A percentile compares a stretch with the other conserved stretches of the same genome.
Conservation (phyloP, 2,329 filamentous ascomycete genomes). For the Thermothelomyces thermophilus region DNA sequence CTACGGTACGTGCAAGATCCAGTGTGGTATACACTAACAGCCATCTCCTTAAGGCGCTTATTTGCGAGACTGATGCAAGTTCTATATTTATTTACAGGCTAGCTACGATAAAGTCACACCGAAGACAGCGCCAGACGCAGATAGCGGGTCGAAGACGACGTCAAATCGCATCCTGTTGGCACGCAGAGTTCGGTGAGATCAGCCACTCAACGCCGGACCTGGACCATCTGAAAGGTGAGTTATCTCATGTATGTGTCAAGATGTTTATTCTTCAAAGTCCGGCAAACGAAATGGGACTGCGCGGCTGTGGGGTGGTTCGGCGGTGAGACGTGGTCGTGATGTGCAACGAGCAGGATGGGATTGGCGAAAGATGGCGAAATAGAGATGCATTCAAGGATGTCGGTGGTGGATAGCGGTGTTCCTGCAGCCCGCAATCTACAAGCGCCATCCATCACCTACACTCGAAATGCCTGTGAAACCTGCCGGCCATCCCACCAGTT, state of each 20-base stretch:
- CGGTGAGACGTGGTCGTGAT: background rate
- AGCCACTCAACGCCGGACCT: background rate
- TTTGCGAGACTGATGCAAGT: no score
- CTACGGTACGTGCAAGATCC: no score
- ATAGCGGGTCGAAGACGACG: background rate
- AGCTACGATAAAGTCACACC: background rate
- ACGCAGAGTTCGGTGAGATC: background rate
- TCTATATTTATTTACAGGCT: background rate
- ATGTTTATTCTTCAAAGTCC: background rate
- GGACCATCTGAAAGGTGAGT: conserved; percentile 8
- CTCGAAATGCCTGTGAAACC: conserved; percentile 9
- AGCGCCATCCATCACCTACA: background rate
- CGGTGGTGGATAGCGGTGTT: background rate
- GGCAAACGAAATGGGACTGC: background rate
- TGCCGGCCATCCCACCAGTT: background rate
- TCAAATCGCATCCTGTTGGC: background rate
- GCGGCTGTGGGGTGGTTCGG: background rate
- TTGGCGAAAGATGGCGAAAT: background rate
- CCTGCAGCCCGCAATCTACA: background rate
- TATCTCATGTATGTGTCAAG: background rate
- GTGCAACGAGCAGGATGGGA: background rate
- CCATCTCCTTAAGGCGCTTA: no score
- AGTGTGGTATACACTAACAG: no score
- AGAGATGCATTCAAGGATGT: background rate
- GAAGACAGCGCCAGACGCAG: background rate